These are phyloP conservation scores for Strobilomyces confusus DNA, from an alignment of 768 basidiomycete genomes.

Conservation along the genomic window DNA sequence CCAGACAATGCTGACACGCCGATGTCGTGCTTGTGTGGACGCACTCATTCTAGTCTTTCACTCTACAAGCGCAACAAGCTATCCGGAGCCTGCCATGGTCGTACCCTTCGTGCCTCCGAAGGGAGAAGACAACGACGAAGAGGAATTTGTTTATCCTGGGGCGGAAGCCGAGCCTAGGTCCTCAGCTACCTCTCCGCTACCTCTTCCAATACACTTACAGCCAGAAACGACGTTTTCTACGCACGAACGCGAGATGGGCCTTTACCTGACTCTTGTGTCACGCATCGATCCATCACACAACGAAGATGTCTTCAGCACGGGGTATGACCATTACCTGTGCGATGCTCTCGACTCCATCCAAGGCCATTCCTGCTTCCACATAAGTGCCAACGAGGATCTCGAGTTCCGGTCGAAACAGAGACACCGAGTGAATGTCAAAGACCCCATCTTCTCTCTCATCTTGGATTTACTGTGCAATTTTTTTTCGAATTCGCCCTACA, in stretches of 20 bases:
- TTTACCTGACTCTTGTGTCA: conserved; percentile 77
- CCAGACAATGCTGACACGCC: conserved; percentile 66
- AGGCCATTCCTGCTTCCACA: conserved; percentile 54
- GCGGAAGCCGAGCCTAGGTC: conserved; percentile 19
- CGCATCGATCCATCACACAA: conserved; percentile 68
- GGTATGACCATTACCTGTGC: conserved; percentile 77
- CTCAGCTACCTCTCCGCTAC: conserved; percentile 11
- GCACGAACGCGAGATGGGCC: conserved; percentile 78
- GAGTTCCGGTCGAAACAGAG: conserved; percentile 43
- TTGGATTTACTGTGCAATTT: conserved; percentile 72
- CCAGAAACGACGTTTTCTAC: conserved; percentile 75
- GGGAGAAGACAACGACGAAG: conserved; percentile 50
- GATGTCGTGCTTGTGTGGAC: conserved; percentile 61
- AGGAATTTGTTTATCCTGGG: conserved; percentile 42
- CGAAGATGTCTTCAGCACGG: conserved; percentile 75
- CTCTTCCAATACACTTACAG: conserved; percentile 45
- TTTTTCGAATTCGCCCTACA: conserved; percentile 81
- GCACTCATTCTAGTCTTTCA: conserved; percentile 67
- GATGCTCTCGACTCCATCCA: conserved; percentile 72
- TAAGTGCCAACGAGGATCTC: conserved; percentile 40
- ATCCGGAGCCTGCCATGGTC: conserved; percentile 54
- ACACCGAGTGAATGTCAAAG: conserved; percentile 76
- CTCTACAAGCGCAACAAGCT: conserved; percentile 71
- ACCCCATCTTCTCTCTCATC: conserved; percentile 67
- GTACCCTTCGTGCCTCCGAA: conserved; percentile 18